Evolutionary conservation across 2,329 filamentous ascomycete genomes (phyloP).

Genomic region (Didymella sp.): DNA sequence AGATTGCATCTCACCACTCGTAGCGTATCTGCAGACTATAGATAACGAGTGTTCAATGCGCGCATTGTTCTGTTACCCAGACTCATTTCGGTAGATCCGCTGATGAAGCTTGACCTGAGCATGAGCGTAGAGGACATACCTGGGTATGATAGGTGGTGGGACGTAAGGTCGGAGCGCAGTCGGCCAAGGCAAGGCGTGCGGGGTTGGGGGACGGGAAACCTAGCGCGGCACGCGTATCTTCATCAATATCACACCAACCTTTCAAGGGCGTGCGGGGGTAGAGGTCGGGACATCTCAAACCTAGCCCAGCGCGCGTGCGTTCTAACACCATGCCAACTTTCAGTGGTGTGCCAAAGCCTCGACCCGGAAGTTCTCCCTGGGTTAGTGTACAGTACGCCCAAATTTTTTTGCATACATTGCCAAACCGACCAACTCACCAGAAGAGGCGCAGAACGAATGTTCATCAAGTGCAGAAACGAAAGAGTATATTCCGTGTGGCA

Average conservation of each 20-base stretch:
- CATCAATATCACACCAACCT: background rate
- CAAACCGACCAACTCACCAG: too few species aligned
- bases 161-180: background rate
- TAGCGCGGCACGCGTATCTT: background rate
- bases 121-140: background rate
- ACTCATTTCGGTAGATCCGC: background rate
- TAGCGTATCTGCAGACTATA: background rate
- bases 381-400: too few species aligned
- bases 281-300: background rate
- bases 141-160: background rate
- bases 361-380: too few species aligned
- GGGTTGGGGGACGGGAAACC: constrained; percentile 6
- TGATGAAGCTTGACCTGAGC: background rate
- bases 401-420: too few species aligned
- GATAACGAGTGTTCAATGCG: background rate
- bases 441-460: too few species aligned
- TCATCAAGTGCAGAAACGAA: too few species aligned
- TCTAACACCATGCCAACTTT: background rate
- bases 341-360: background rate
- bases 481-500: too few species aligned
- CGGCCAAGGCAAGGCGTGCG: constrained; percentile 10
- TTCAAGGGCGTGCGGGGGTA: too few species aligned
- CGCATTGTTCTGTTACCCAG: too few species aligned
- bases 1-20: background rate
- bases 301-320: background rate